Conservation (phyloP, 169 alveolate species). For the Cryptosporidium ryanae region DNA sequence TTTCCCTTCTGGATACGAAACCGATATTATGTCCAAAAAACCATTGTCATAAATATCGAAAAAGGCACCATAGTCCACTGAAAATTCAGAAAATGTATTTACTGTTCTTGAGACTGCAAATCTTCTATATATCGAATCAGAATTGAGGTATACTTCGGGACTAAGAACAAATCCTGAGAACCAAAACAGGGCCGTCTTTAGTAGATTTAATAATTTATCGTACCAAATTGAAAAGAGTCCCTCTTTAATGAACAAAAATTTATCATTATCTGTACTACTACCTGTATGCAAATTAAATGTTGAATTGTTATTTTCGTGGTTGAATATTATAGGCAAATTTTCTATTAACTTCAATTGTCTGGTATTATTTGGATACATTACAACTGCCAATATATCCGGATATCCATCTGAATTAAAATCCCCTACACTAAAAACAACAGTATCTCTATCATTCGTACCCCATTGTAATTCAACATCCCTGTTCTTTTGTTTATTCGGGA, state of each 20-base stretch:
- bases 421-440: constrained; percentile 61
- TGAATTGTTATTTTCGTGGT: background rate
- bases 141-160: background rate
- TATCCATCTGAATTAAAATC: constrained; percentile 81
- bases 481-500: constrained; percentile 7
- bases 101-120: constrained; percentile 11
- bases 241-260: background rate
- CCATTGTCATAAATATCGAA: constrained; percentile 81
- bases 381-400: constrained; percentile 77
- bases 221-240: background rate
- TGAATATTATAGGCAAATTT: constrained; percentile 17
- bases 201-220: background rate
- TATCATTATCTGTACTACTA: background rate
- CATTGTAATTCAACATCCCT: constrained; percentile 28
- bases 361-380: constrained; percentile 23
- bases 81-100: constrained; percentile 11
- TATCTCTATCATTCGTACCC: constrained; percentile 1
- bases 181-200: background rate
- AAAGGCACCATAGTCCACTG: constrained; percentile 76
- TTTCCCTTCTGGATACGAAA: constrained; percentile 73
- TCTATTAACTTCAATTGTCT: constrained; percentile 48
- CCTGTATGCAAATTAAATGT: background rate
- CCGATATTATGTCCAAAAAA: constrained; percentile 77
- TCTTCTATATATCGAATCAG: constrained; percentile 41
- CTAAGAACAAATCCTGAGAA: constrained; percentile 22